Evolutionary conservation across 78 protist species (phyloP), one percentile per base, ranked within the genome.

Genomic region (Dictyostelium capitatum): DNA sequence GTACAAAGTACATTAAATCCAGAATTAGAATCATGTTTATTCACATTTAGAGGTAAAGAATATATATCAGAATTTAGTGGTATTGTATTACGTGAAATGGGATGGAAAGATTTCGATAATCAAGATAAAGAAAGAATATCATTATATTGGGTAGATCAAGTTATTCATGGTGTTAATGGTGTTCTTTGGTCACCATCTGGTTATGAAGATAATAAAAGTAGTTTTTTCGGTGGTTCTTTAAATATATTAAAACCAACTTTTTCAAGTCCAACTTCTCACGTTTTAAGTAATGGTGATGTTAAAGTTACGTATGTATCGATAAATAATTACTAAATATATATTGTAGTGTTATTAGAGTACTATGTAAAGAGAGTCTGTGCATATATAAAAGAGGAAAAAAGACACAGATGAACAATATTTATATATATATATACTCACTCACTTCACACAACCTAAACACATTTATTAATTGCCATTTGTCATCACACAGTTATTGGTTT

Each of bases 131-230:
- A 82, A 69, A 54, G 89, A 67, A 62, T 82, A 9, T 4, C 41
- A 10, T n/a, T 50, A 12, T n/a, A 82, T 82, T 82, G 78, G 78
- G 89, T 82, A 8, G 89, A 82, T 30, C 80, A 48, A 23, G 37
- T 48, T 10, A 46, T 82, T 6, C 89, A 82, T 50, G 43, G 57
- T 23, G 73, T 65, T 12, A 11, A 14, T 32, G 80, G 80, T 30
- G 73, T 82, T 9, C 62, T 82, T 20, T 82, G 72, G 57, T 37
- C 74, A 6, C 67, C 62, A 43, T 78, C 79, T 77, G 83, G 70
- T 19, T 78, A n/a, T 54, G 83, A 78, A 25, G 69, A 46, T 50
- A n/a, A n/a, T n/a, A 69, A 80, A 20, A 5, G 9, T 1, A 11
- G 6, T 23, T 7, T 19, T 14, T 80, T 80, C n/a, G 54, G 57